Percentiles rank a stretch among this genome's conserved stretches.
Evolutionary conservation across 768 basidiomycete genomes (phyloP).

Genomic region (Phylloporus scabripes): DNA sequence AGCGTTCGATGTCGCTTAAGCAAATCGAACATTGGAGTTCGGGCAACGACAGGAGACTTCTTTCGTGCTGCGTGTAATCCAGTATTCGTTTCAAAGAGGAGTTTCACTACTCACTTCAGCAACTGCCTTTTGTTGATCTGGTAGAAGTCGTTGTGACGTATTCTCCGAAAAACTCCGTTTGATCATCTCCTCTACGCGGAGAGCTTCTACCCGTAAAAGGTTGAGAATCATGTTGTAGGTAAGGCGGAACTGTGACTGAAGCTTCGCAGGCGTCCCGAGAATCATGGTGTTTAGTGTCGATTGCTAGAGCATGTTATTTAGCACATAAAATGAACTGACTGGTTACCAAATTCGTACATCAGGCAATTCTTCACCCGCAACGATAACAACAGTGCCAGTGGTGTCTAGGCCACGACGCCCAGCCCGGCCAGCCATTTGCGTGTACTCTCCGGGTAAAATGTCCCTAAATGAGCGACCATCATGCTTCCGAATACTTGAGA

Average conservation of each 20-base stretch:
- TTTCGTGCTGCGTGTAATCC: constrained; percentile 57
- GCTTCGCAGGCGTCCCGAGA: constrained; percentile 86
- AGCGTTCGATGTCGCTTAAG: constrained; percentile 61
- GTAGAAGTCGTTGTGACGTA: constrained; percentile 84
- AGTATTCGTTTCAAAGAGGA: constrained; percentile 4
- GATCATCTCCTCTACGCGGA: constrained; percentile 98
- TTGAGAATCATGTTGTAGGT: constrained; percentile 99
- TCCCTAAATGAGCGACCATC: constrained; percentile 92
- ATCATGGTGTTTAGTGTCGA: constrained; percentile 80
- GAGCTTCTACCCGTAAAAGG: constrained; percentile 89
- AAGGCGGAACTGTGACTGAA: constrained; percentile 92
- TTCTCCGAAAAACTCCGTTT: constrained; percentile 99
- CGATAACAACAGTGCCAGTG: constrained; percentile 93
- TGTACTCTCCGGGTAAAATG: constrained; percentile 88
- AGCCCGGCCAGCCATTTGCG: constrained; percentile 98
- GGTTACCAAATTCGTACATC: constrained; percentile 48
- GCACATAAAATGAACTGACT: background rate
- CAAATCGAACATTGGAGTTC: constrained; percentile 68
- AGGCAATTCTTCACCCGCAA: constrained; percentile 77
- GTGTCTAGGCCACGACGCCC: constrained; percentile 92
- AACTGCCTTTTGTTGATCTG: constrained; percentile 89
- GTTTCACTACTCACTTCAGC: constrained; percentile 51
- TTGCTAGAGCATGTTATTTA: constrained; percentile 44
- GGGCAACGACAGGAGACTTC: constrained; percentile 51
- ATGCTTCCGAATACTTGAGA: constrained; percentile 91